Percentiles rank a stretch among this genome's conserved stretches.
phyloP scores from a whole-genome alignment of 345 rosid species.

The Schrenkiella parvula region DNA sequence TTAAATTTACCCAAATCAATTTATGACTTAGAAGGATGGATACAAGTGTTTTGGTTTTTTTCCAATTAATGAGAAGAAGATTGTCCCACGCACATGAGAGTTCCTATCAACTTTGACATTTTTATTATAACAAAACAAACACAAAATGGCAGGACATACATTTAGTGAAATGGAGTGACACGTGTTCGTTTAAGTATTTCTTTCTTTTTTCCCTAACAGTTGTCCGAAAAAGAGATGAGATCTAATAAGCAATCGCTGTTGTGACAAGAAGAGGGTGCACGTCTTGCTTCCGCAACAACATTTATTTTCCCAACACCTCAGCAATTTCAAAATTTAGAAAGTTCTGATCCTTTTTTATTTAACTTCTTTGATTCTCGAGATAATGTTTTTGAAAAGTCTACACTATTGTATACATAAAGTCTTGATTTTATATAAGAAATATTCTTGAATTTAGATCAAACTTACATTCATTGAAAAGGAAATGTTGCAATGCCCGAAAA shows the following conservation, averaged over 20 bases:
- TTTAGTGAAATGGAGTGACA: slow-evolving; percentile 7
- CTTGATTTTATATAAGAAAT: no score
- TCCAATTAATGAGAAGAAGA: slow-evolving; percentile 13
- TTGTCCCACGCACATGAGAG: slow-evolving; percentile 24
- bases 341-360: neutral
- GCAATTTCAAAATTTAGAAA: neutral
- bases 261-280: slow-evolving; percentile 14
- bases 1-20: neutral
- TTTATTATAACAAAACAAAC: slow-evolving; percentile 10
- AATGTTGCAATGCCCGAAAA: no score
- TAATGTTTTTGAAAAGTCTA: neutral
- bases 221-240: slow-evolving; percentile 13
- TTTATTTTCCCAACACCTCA: neutral
- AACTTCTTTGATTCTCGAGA: neutral
- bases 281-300: slow-evolving; percentile 16
- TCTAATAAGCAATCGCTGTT: slow-evolving; percentile 4
- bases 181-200: slow-evolving; percentile 8
- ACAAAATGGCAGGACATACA: slow-evolving; percentile 8
- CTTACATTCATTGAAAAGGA: no score
- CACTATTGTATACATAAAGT: no score
- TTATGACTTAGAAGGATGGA: neutral
- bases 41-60: slow-evolving; percentile 24
- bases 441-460: no score
- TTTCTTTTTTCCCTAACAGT: neutral
- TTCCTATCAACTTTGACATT: slow-evolving; percentile 29